Conservation (phyloP, 305 asterid genomes). For the Fraxinus albicans region DNA sequence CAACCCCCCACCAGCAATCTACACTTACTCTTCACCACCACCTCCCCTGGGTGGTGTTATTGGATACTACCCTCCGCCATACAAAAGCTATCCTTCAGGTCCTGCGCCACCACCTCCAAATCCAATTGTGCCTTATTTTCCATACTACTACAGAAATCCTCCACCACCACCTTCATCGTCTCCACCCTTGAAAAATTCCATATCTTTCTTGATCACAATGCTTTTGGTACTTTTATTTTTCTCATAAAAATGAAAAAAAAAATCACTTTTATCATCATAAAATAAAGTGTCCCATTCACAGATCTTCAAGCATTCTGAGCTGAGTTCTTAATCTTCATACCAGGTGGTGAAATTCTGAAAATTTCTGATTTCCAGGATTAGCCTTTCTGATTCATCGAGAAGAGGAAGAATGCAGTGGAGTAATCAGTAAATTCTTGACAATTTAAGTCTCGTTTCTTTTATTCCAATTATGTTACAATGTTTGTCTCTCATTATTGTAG, state of each 20-base stretch:
- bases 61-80: constrained; percentile 45
- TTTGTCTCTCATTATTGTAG: too few relatives aligned
- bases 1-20: constrained; percentile 52
- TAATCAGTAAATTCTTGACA: background rate
- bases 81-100: constrained; percentile 42
- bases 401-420: background rate
- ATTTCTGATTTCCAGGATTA: background rate
- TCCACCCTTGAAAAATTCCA: constrained; percentile 14
- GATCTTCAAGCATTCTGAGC: background rate
- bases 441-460: background rate
- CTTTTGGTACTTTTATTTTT: background rate
- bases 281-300: background rate
- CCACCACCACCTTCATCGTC: constrained; percentile 47
- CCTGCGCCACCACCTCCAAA: constrained; percentile 87
- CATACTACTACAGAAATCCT: constrained; percentile 64
- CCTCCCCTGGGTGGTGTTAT: constrained; percentile 27
- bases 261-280: background rate
- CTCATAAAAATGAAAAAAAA: background rate
- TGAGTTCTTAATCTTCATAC: background rate
- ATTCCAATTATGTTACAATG: background rate
- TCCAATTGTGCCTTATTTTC: constrained; percentile 86
- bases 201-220: background rate
- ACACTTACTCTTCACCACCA: constrained; percentile 34
- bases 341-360: background rate
- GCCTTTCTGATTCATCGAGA: background rate